phyloP scores from a whole-genome alignment of 768 basidiomycete species.

The Xerocomellus amylosporus region DNA sequence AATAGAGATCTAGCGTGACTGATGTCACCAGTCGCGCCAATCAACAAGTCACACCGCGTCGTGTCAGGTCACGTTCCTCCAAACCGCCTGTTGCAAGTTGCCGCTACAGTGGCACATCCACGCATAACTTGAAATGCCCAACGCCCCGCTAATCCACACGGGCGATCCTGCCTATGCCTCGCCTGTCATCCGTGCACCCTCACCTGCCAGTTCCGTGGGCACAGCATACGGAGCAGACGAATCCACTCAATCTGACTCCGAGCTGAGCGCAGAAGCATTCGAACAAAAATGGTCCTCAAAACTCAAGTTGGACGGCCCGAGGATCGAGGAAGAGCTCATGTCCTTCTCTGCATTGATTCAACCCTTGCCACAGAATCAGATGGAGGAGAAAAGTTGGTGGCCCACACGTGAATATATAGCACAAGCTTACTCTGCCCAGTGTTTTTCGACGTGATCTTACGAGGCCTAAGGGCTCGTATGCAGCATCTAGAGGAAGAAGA shows the following conservation, averaged over 20 bases:
- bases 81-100: too few species aligned
- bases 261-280: constrained; percentile 38
- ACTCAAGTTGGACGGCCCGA: constrained; percentile 35
- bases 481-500: constrained; percentile 45
- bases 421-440: constrained; percentile 24
- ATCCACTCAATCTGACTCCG: constrained; percentile 40
- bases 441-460: constrained; percentile 38
- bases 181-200: constrained; percentile 45
- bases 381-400: constrained; percentile 42
- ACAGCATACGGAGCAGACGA: constrained; percentile 48
- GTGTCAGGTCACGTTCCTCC: not conserved
- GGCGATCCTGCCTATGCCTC: constrained; percentile 42
- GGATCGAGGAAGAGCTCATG: constrained; percentile 37
- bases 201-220: constrained; percentile 46
- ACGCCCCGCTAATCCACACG: constrained; percentile 29
- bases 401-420: not conserved
- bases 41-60: constrained; percentile 37
- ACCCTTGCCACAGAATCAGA: constrained; percentile 27
- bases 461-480: constrained; percentile 36
- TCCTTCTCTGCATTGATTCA: constrained; percentile 34
- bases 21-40: constrained; percentile 30
- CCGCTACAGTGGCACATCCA: not conserved
- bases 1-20: constrained; percentile 25
- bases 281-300: constrained; percentile 34
- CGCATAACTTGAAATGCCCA: constrained; percentile 23